Conservation (phyloP, 2,329 filamentous ascomycete genomes). For the Aspergillus neotritici region DNA sequence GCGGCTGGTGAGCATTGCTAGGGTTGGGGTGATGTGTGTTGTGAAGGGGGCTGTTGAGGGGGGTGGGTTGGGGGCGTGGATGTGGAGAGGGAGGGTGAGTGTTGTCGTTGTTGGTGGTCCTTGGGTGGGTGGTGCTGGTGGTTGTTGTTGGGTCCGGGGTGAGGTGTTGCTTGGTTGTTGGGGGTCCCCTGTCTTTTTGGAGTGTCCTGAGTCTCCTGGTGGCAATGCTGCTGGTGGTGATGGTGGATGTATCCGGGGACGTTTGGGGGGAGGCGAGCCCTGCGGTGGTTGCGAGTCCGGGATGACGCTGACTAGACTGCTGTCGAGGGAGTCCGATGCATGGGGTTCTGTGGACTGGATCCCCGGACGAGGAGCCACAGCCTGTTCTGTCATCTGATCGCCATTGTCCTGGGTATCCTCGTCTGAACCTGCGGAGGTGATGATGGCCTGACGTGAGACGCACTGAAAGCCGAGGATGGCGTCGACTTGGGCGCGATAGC, state of each 20-base stretch:
- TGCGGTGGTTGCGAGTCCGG: constrained; percentile 35
- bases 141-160: not conserved
- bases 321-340: constrained; percentile 21
- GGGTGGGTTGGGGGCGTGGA: constrained; percentile 52
- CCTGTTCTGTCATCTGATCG: too few species aligned
- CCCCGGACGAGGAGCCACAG: too few species aligned
- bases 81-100: constrained; percentile 32
- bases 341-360: too few species aligned
- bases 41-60: constrained; percentile 43
- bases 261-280: constrained; percentile 1
- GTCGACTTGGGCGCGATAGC: constrained; percentile 35
- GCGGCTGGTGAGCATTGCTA: constrained; percentile 50
- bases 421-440: not conserved
- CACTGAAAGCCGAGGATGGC: constrained; percentile 33
- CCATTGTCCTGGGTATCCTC: too few species aligned
- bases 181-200: not conserved
- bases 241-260: too few species aligned
- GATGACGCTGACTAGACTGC: constrained; percentile 34
- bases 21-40: constrained; percentile 53
- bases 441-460: constrained; percentile 21
- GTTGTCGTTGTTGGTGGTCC: not conserved
- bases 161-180: not conserved
- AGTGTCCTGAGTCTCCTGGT: not conserved
- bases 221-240: too few species aligned
- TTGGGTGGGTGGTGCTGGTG: not conserved